Percentiles rank a stretch among this genome's conserved stretches.
These are phyloP conservation scores for Geotrichum siamense DNA, from an alignment of 1,139 yeast genomes.

Conservation along the genomic window DNA sequence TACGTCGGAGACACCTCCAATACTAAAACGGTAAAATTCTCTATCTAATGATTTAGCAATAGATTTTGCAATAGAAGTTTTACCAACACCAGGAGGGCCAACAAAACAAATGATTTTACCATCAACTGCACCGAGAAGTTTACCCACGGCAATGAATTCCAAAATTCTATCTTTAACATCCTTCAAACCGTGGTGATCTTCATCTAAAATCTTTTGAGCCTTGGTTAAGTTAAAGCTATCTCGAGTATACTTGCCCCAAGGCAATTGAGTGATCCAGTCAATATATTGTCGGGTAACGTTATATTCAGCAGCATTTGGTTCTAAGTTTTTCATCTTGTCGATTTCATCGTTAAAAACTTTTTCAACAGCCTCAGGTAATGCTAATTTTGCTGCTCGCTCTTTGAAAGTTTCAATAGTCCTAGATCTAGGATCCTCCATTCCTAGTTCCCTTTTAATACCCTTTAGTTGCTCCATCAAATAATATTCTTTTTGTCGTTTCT, in stretches of 20 bases:
- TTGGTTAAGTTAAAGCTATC: conserved; percentile 70
- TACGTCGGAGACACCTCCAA: conserved; percentile 95
- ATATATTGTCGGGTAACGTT: conserved; percentile 82
- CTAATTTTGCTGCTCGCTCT: conserved; percentile 65
- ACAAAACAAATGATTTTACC: conserved; percentile 92
- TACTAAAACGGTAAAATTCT: conserved; percentile 82
- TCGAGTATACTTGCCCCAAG: conserved; percentile 85
- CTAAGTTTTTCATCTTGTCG: conserved; percentile 59
- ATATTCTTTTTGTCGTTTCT: conserved; percentile 61
- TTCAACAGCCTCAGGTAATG: conserved; percentile 58
- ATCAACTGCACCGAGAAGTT: conserved; percentile 76
- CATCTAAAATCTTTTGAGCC: conserved; percentile 62
- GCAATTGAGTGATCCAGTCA: conserved; percentile 90
- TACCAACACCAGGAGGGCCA: conserved; percentile 99
- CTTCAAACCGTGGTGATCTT: conserved; percentile 77
- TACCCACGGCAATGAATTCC: conserved; percentile 60
- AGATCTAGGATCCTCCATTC: conserved; percentile 82
- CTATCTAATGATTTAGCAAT: conserved; percentile 85
- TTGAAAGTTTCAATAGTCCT: conserved; percentile 70
- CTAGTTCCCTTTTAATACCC: conserved; percentile 82
- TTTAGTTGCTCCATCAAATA: conserved; percentile 60
- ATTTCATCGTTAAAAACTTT: conserved; percentile 85
- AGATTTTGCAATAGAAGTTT: conserved; percentile 90
- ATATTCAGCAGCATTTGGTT: conserved; percentile 73
- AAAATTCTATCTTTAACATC: conserved; percentile 73